Evolutionary conservation across 1,284 basidiomycete genomes (phyloP), one percentile per base, ranked within the genome.

Genomic region (Anthracocystis panici-leucophaei): DNA sequence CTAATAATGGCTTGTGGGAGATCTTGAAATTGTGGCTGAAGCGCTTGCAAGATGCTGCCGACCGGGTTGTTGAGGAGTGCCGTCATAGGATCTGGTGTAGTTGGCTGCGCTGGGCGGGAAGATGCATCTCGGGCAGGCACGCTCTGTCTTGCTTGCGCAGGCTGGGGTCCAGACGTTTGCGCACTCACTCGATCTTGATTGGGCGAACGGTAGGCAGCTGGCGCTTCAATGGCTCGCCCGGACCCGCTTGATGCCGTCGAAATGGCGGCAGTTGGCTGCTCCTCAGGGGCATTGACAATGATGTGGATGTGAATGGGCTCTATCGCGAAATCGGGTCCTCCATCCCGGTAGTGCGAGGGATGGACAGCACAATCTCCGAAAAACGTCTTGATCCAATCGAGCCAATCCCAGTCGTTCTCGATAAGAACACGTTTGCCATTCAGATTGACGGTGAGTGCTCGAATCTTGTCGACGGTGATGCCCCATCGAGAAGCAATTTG

Each of bases 401-500:
- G 21, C 64, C 64, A 73, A 25, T 73, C 70, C 0, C 52, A 38
- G 9, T 40, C 16, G 18, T 38, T 25, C 20, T 66, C 57, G 46
- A 73, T 61, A 12, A 73, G 23, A 10, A 67, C 42, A 4, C 40
- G 35, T 18, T 42, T 16, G 20, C 40, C 53, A 3, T 27, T 27
- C 0, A 60, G 5, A 20, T 54, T 31, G 55, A 63, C 52, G 11
- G 42, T 18, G 29, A 73, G 41, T 0, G 55, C 70, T 6, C 20
- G 16, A n/a, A 73, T 67, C n/a, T 23, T 11, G 5, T 42, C 40
- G n/a, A 20, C 42, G 0, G 31, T 1, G 14, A 67, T 64, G n/a
- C 31, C 27, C 56, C 60, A 73, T 33, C 60, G 35, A 1, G 21
- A 12, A 1, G 70, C 60, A 3, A 73, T 62, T 29, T 60, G 60